These are phyloP conservation scores for Fusarium sp. DNA, from an alignment of 2,329 filamentous ascomycete species.

Conservation along the genomic window DNA sequence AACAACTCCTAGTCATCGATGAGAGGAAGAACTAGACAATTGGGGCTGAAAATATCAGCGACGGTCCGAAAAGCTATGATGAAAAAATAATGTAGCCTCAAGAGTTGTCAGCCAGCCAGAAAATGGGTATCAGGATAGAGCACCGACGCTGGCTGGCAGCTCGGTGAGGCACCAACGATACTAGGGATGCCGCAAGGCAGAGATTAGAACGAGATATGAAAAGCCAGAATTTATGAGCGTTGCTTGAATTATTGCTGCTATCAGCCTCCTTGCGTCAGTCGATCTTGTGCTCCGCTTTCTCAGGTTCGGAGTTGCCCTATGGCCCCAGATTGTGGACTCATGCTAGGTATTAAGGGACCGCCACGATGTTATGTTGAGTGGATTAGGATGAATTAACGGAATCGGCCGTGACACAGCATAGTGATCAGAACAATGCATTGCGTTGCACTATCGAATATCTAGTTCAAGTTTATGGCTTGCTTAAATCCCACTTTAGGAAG, in stretches of 20 bases:
- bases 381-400: not conserved
- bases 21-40: constrained; percentile 74
- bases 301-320: not conserved
- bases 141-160: constrained; percentile 72
- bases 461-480: constrained; percentile 21
- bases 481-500: constrained; percentile 20
- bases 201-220: constrained; percentile 66
- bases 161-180: constrained; percentile 69
- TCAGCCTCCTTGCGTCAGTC: not conserved
- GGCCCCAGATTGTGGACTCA: constrained; percentile 11
- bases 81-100: constrained; percentile 69
- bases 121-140: constrained; percentile 67
- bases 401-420: not conserved
- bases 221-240: constrained; percentile 29
- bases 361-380: not conserved
- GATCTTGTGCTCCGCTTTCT: not conserved
- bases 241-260: constrained; percentile 10
- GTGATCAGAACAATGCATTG: constrained; percentile 41
- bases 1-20: constrained; percentile 74
- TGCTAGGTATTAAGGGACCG: not conserved
- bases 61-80: constrained; percentile 67
- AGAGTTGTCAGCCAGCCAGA: constrained; percentile 67
- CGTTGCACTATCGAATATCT: constrained; percentile 18
- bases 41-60: constrained; percentile 72
- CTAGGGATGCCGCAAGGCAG: constrained; percentile 65